Evolutionary conservation across 805 yeast genomes (phyloP), one percentile per base, ranked within the genome.

Genomic region (Pichia exigua): DNA sequence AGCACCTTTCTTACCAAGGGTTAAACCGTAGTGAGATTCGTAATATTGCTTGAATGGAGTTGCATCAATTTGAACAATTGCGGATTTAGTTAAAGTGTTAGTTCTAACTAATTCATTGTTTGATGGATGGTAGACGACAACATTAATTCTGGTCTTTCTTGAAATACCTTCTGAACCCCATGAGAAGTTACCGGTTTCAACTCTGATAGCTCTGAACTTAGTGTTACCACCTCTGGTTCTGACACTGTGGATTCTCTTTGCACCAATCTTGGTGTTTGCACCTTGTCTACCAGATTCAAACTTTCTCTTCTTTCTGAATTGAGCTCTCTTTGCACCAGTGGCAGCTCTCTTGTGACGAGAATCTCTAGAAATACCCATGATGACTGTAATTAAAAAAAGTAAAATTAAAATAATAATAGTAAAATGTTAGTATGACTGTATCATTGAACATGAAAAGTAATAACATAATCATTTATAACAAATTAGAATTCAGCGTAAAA

Each of bases 211-310:
- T 85, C 98, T 92, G 94, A 84, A 92, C 82, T 94, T 94, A 81
- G 86, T 80, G 95, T 94, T 92, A 77, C 99, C 99, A 81, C 99
- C 99, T 81, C 99, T 91, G 75, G 96, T 89, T 84, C 99, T 95
- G 72, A 94, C 97, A 66, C 95, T 68, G 85, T 94, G 99, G 73
- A 94, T 91, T 82, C 99, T 89, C 88, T 94, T 94, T 68, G 95
- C 76, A 73, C 98, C 99, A 71, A 94, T 91, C 83, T 89, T 91
- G 81, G 99, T 92, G 91, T 87, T 90, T 73, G 99, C 96, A 70
- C 97, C 84, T 83, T 94, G 99, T 81, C 99, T 94, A 70, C 99
- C 99, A 76, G 87, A 85, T 82, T 92, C 99, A 74, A 94, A 92
- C 95, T 92, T 94, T 85, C 99, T 84, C 96, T 92, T 92, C 92